Base-by-base conservation (phyloP, 768 basidiomycete genomes). In the Leccinellum luteum region DNA sequence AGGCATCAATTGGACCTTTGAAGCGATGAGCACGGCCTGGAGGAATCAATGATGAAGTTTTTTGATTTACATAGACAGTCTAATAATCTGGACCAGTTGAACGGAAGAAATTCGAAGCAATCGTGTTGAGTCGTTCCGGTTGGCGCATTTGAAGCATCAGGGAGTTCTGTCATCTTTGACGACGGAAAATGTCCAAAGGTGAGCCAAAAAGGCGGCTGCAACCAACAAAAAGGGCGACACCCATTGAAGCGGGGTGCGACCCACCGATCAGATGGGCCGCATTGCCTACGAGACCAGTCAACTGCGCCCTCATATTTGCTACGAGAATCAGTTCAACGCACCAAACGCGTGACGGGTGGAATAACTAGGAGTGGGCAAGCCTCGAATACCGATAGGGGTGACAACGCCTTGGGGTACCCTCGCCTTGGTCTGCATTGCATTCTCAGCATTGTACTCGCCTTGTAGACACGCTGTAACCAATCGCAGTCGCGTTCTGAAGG, bases 401-500 rank as follows among this genome's bases (percentile, higher is more conserved):
- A 53, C 17, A 25, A 38, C 41, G 52, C 51, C 6, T 30, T 38
- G 17, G 54, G 28, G 30, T n/a, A 28, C n/a, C 35, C 51, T 57
- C 45, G 30, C 30, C 52, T 17, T 44, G 50, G 41, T 38, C 9
- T 43, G 48, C 9, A 15, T 60, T 55, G 41, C 54, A n/a, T 54
- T 38, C 9, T 9, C 23, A 48, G 55, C 52, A 17, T 49, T 58
- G 56, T 19, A 27, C 44, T 35, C 14, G 48, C 48, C 41, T 41
- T 32, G 64, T 38, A 27, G 54, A 32, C 61, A 60, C 30, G 48
- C 55, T 51, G 38, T 9, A 28, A 38, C 48, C 34, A 45, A 38
- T 43, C 32, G 45, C 49, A 19, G 41, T 48, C 50, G 54, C 54
- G 30, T 51, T 64, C 48, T 27, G 51, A 51, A 60, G 48, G 54